Evolutionary conservation across 2,329 filamentous ascomycete species (phyloP).

Genomic region (Diplodia seriata): DNA sequence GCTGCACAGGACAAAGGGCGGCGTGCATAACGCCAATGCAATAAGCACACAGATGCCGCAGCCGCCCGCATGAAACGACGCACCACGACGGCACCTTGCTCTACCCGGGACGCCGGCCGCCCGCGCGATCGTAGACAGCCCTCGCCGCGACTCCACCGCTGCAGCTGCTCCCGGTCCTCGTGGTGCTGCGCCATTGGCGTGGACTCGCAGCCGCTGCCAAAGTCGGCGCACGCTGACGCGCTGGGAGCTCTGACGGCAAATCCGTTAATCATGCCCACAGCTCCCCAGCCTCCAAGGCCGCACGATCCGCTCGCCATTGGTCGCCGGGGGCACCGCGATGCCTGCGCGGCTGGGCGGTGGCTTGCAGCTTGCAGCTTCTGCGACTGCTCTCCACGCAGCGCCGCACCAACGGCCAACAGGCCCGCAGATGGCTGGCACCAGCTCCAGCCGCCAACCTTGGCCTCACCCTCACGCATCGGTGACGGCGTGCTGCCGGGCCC

Average conservation of each 20-base stretch:
- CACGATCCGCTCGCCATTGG: constrained; percentile 18
- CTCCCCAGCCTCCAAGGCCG: constrained; percentile 4
- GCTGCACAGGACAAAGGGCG: background rate
- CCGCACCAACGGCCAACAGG: background rate
- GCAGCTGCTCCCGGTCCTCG: constrained; percentile 67
- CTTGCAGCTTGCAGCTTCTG: constrained; percentile 22
- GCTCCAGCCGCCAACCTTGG: constrained; percentile 6
- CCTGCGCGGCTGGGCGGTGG: constrained; percentile 23
- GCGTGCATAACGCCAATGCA: constrained; percentile 9
- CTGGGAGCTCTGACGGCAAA: constrained; percentile 29
- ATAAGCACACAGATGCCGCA: constrained; percentile 16
- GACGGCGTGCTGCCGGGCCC: constrained; percentile 5
- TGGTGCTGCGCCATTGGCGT: constrained; percentile 22
- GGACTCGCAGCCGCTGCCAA: constrained; percentile 3
- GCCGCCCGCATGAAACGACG: constrained; percentile 19
- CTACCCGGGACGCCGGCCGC: background rate
- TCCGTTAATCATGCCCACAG: constrained; percentile 28
- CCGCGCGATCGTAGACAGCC: constrained; percentile 16
- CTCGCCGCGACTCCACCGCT: constrained; percentile 57
- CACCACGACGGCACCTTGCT: background rate
- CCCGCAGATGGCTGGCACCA: constrained; percentile 18
- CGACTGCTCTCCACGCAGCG: constrained; percentile 14
- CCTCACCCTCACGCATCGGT: constrained; percentile 10
- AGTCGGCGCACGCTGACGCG: constrained; percentile 4
- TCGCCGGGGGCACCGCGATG: background rate